phyloP scores from a whole-genome alignment of 2,329 filamentous ascomycete species.

The Rachicladosporium sp. region DNA sequence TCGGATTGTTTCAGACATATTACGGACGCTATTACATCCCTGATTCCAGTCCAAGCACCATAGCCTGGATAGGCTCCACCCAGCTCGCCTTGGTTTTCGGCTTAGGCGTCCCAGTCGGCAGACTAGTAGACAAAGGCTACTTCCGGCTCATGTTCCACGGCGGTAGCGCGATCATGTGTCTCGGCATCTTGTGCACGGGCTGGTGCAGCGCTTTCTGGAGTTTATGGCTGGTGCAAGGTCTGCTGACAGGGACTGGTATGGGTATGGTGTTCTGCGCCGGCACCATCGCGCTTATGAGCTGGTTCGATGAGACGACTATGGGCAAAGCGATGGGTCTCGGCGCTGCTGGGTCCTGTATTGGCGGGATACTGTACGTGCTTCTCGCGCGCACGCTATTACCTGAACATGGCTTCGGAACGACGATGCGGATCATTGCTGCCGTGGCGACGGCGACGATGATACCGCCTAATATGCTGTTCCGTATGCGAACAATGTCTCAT shows the following conservation, averaged over 20 bases:
- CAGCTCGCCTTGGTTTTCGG: slow-evolving; percentile 25
- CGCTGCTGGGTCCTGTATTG: slow-evolving; percentile 23
- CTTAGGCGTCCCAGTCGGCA: slow-evolving; percentile 20
- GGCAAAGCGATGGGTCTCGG: slow-evolving; percentile 23
- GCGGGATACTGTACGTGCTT: slow-evolving; percentile 23
- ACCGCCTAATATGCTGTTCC: slow-evolving; percentile 13
- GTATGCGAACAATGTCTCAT: slow-evolving; percentile 9
- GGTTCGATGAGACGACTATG: slow-evolving; percentile 23
- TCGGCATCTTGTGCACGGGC: slow-evolving; percentile 15
- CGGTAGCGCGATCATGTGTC: slow-evolving; percentile 18
- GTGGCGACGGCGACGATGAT: slow-evolving; percentile 14
- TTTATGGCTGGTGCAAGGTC: slow-evolving; percentile 23
- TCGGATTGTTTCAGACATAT: slow-evolving; percentile 23
- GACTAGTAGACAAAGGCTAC: slow-evolving; percentile 21
- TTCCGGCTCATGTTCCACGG: slow-evolving; percentile 20
- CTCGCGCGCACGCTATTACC: slow-evolving; percentile 21
- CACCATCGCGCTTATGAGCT: slow-evolving; percentile 22
- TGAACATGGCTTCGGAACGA: slow-evolving; percentile 20
- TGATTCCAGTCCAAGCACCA: slow-evolving; percentile 10
- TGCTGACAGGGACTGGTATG: slow-evolving; percentile 22
- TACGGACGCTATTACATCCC: slow-evolving; percentile 15
- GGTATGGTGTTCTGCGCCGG: slow-evolving; percentile 21
- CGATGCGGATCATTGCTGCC: slow-evolving; percentile 15
- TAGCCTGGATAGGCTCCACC: slow-evolving; percentile 26
- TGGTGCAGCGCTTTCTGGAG: slow-evolving; percentile 14